Percentiles rank a stretch among this genome's conserved stretches.
Evolutionary conservation across 2,329 filamentous ascomycete genomes (phyloP).

Genomic region (Ophiostoma himal-ulmi): DNA sequence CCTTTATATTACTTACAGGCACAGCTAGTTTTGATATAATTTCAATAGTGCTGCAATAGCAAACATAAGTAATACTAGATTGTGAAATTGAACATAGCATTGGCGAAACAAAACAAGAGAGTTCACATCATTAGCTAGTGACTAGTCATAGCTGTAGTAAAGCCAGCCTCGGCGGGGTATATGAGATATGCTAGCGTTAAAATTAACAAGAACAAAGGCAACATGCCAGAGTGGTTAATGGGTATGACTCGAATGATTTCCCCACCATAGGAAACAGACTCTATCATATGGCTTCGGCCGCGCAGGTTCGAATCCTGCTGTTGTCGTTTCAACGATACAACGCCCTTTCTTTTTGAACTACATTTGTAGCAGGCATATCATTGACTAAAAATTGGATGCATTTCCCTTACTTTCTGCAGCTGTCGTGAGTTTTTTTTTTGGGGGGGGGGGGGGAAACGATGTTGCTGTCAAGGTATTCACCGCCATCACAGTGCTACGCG

Average conservation of each 20-base stretch:
- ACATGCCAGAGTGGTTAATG: slow-evolving; percentile 16
- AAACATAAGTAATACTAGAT: neutral
- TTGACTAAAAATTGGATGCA: neutral
- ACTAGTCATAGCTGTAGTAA: neutral
- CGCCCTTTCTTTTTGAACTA: neutral
- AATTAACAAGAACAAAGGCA: neutral
- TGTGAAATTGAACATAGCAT: no score
- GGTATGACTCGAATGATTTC: slow-evolving; percentile 14
- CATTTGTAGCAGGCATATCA: no score
- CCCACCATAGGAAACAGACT: neutral
- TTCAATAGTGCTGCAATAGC: neutral
- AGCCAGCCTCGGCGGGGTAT: neutral
- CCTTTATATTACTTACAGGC: no score
- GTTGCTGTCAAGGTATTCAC: no score
- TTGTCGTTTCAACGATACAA: slow-evolving; percentile 6
- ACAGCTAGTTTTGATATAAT: no score
- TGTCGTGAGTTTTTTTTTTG: neutral
- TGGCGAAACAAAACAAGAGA: neutral
- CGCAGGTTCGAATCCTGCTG: slow-evolving; percentile 15
- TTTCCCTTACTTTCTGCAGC: neutral
- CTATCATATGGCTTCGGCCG: slow-evolving; percentile 13
- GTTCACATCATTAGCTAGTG: no score
- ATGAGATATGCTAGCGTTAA: neutral
- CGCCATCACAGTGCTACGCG: no score
- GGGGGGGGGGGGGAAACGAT: no score